Base-by-base conservation (phyloP, 2,329 filamentous ascomycete species). In the Fusarium sp. region DNA sequence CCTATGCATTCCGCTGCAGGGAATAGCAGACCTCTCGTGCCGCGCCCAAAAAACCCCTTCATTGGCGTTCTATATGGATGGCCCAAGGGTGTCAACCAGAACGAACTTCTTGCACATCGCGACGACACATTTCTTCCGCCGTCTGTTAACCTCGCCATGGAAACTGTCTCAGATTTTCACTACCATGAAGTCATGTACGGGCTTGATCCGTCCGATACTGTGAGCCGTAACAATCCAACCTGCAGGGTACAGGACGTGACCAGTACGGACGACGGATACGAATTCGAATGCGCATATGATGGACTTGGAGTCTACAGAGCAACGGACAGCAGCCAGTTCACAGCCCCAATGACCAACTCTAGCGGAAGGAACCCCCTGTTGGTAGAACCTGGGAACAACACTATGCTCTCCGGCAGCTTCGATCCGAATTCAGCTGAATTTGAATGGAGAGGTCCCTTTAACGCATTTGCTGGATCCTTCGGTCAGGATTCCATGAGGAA, bases 181-280 rank as follows among this genome's bases (percentile, higher is more conserved):
- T 25, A 42, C 15, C 15, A 42, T 15, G 41, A 42, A 22, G n/a
- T 42, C 41, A 42, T 8, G 20, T 42, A 42, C n/a, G 41, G 41
- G 44, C 44, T 46, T 31, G 8, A 46, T 46, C 44, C 44, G 25
- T 29, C 44, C 44, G 44, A 46, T 46, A 46, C 44, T 46, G 44
- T 46, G 27, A 46, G 44, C 44, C 44, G 44, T 29, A 46, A 31
- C 27, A 46, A 46, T 31, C 44, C 44, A 29, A 46, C 44, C 44
- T 46, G 44, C 25, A 46, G 44, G 44, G 44, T 46, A 20, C 44
- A 46, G 44, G 25, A 46, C 2, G 44, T 46, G 15, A 50, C 47
- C 47, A 50, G 47, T 38, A 50, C 47, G n/a, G 47, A 50, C 31
- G 47, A 50, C n/a, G 33, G 47, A 50, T 50, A 50, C 47, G 47